phyloP scores from a whole-genome alignment of 257 asterid species.

The Nemophila menziesii region DNA sequence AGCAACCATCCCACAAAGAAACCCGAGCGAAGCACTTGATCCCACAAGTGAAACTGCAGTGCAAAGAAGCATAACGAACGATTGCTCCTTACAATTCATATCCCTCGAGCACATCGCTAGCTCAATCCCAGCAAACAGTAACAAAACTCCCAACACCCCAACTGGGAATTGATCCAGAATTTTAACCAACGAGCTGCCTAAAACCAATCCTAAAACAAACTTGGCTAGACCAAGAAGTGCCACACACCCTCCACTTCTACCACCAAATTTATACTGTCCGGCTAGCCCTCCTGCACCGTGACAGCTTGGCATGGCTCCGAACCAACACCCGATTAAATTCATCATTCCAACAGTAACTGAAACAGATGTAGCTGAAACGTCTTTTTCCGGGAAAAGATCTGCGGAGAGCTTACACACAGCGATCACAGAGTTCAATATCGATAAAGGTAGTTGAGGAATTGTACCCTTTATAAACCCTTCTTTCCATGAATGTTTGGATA shows the following conservation, averaged over 20 bases:
- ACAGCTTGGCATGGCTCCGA: conserved; percentile 79
- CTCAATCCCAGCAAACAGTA: conserved; percentile 72
- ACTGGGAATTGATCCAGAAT: conserved; percentile 53
- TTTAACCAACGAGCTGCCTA: conserved; percentile 57
- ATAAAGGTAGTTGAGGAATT: conserved; percentile 61
- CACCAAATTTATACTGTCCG: conserved; percentile 80
- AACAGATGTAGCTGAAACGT: conserved; percentile 50
- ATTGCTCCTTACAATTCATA: conserved; percentile 42
- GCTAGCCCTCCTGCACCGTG: conserved; percentile 87
- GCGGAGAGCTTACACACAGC: conserved; percentile 68
- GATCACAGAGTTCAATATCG: conserved; percentile 61
- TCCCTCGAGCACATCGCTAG: conserved; percentile 54
- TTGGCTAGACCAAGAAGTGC: conserved; percentile 64
- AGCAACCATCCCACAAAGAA: conserved; percentile 54
- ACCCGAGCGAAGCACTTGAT: conserved; percentile 70
- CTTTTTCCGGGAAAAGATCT: conserved; percentile 59
- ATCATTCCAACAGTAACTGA: conserved; percentile 63
- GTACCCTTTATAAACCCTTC: conserved; percentile 72
- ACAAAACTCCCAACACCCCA: conserved; percentile 51
- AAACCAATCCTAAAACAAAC: conserved; percentile 39
- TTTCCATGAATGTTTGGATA: conserved; percentile 55
- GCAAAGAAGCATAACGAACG: conserved; percentile 56
- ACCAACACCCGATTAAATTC: conserved; percentile 75
- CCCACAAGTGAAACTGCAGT: conserved; percentile 57
- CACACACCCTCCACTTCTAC: conserved; percentile 67